Conservation (phyloP, 192 early-diverging fungal species). For the Tieghemiomyces parasiticus region DNA sequence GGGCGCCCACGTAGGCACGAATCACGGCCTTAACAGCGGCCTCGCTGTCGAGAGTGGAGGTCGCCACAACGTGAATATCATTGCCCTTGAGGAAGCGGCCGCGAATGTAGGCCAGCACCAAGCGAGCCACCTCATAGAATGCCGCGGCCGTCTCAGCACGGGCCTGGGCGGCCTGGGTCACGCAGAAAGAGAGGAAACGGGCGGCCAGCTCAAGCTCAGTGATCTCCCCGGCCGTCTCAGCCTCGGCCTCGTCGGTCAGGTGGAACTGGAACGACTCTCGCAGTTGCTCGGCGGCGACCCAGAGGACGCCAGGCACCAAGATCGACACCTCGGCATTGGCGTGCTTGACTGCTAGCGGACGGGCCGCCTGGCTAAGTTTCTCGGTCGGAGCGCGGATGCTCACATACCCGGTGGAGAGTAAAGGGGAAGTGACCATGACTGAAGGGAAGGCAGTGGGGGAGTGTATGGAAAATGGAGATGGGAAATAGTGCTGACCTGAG, state of each 20-base stretch:
- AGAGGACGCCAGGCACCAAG: conserved; percentile 65
- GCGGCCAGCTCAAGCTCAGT: conserved; percentile 56
- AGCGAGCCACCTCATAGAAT: conserved; percentile 55
- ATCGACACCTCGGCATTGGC: conserved; percentile 65
- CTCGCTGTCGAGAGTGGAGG: conserved; percentile 34
- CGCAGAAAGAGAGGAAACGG: conserved; percentile 51
- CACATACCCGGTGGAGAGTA: conserved; percentile 9
- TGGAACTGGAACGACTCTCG: conserved; percentile 47
- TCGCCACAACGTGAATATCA: conserved; percentile 63
- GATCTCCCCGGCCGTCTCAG: conserved; percentile 27
- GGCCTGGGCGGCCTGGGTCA: conserved; percentile 20
- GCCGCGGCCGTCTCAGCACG: conserved; percentile 22
- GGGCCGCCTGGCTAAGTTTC: conserved; percentile 30
- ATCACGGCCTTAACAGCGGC: conserved; percentile 43
- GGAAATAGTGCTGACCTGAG: no score
- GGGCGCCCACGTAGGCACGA: conserved; percentile 62
- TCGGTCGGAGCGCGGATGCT: conserved; percentile 16
- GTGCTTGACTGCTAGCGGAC: conserved; percentile 67
- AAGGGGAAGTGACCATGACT: neutral
- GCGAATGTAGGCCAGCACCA: conserved; percentile 60
- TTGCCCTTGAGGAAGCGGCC: conserved; percentile 59
- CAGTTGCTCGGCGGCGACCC: conserved; percentile 78
- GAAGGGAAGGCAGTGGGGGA: conserved; percentile 11
- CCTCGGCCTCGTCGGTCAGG: conserved; percentile 13
- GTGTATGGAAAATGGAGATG: no score